Base-by-base conservation (phyloP, 768 basidiomycete genomes). In the Gloeopeniophorella convolvens region DNA sequence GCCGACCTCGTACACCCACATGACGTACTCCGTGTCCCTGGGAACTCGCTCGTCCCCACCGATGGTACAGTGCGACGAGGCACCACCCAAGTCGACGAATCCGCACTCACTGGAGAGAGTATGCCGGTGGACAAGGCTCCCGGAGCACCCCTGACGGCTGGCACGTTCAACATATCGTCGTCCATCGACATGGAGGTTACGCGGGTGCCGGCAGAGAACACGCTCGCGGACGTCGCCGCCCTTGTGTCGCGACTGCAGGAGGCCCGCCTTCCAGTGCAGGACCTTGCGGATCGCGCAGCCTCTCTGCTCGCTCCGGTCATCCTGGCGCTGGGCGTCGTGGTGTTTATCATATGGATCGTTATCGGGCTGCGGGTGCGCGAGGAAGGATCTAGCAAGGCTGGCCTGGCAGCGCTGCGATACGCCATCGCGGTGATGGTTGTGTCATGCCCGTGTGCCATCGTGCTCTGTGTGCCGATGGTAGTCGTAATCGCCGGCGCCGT, bases 371-470 rank as follows among this genome's bases (percentile, higher is more conserved):
- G 57, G 32, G 66, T 65, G 42, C 60, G 62, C 20, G 42, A 64
- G 13, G 56, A 65, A 46, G 35, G 58, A 7, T 26, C 52, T 4
- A 60, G 60, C 11, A 41, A 57, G 12, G 66, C 70, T 3, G 61
- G 57, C 3, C 62, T 70, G 31, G 51, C 57, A 37, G 71, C 75
- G 5, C 61, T 80, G 44, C 72, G 73, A 31, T 79, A 79, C 56
- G 71, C 72, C 4, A 72, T 80, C 52, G 70, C 76, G 12, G 70
- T 73, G 11, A 63, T 79, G 11, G 75, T 77, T 10, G 69, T 79
- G 21, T 73, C 72, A 13, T 79, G 78, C 59, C 79, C 78, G 0
- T 81, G 78, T 57, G 76, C 68, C 16, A 62, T 71, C 26, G 65
- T 64, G 21, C 61, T 66, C 32, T 70, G 66, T 20, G 68, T 68